A percentile compares a stretch with the other conserved stretches of the same genome.
phyloP scores from a whole-genome alignment of 768 basidiomycete species.

The Boletellus emodensis region DNA sequence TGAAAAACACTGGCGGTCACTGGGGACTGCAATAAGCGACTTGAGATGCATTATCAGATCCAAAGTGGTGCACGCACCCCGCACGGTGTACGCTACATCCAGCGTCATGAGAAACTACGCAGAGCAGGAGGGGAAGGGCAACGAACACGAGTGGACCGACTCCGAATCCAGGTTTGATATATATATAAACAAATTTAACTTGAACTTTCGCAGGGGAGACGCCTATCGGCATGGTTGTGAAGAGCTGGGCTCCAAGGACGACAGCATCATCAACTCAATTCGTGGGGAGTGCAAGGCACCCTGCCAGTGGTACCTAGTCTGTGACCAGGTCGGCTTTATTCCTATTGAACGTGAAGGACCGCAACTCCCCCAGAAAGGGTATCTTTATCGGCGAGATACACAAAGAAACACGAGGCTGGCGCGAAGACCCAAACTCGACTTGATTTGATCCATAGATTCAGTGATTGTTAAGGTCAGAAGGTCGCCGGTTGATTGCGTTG shows the following conservation, averaged over 20 bases:
- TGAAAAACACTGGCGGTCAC: slow-evolving; percentile 11
- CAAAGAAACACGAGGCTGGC: no score
- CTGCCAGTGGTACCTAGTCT: no score
- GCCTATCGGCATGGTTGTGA: not conserved
- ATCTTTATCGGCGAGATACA: no score
- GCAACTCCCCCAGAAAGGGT: no score
- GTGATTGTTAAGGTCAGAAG: no score
- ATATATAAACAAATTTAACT: not conserved
- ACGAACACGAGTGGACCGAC: not conserved
- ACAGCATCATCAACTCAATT: not conserved
- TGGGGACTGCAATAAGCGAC: not conserved
- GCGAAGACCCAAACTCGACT: no score
- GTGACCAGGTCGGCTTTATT: no score
- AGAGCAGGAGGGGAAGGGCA: not conserved
- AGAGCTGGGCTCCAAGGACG: not conserved
- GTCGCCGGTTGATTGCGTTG: no score
- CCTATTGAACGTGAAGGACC: no score
- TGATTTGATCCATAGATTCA: no score
- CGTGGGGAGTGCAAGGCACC: not conserved
- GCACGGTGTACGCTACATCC: not conserved
- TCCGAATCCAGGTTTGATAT: not conserved
- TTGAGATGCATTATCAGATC: not conserved
- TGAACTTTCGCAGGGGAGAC: not conserved
- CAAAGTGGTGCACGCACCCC: not conserved
- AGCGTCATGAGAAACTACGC: not conserved